Conservation (phyloP, 1,139 yeast species). For the Nakaseomyces bracarensis region DNA sequence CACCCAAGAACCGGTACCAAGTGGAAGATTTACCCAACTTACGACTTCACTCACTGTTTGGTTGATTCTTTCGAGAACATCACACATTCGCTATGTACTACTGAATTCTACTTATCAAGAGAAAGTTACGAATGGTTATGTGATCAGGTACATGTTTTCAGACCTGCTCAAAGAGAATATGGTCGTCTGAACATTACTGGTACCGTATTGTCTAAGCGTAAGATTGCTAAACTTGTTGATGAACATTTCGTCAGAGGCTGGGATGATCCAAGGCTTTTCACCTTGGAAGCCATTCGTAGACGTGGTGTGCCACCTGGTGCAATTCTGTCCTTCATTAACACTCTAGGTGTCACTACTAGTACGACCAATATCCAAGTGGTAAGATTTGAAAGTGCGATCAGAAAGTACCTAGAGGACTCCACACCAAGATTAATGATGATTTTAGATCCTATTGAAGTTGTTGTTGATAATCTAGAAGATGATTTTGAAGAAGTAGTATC, state of each 20-base stretch:
- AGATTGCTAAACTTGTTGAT: conserved; percentile 84
- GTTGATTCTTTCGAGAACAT: conserved; percentile 96
- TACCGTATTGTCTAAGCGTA: conserved; percentile 88
- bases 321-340: conserved; percentile 82
- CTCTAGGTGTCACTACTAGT: conserved; percentile 92
- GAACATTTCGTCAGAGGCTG: conserved; percentile 82
- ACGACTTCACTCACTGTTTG: conserved; percentile 97
- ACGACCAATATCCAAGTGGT: conserved; percentile 84
- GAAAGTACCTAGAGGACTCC: conserved; percentile 78
- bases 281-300: conserved; percentile 89
- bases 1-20: conserved; percentile 95
- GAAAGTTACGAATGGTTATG: conserved; percentile 98
- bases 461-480: conserved; percentile 73
- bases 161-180: conserved; percentile 98
- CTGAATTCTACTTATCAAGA: conserved; percentile 85
- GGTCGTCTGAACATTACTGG: conserved; percentile 95
- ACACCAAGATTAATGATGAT: conserved; percentile 95
- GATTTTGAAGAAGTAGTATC: conserved; percentile 60
- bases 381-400: conserved; percentile 82
- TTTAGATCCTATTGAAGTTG: conserved; percentile 75
- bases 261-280: conserved; percentile 97
- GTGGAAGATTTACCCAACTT: conserved; percentile 98
- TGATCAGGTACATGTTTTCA: conserved; percentile 86
- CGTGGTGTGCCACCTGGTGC: conserved; percentile 99
- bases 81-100: conserved; percentile 89